Percentiles rank a stretch among this genome's conserved stretches.
phyloP scores from a whole-genome alignment of 2,329 filamentous ascomycete genomes.

The Taxawa tesnikishii region DNA sequence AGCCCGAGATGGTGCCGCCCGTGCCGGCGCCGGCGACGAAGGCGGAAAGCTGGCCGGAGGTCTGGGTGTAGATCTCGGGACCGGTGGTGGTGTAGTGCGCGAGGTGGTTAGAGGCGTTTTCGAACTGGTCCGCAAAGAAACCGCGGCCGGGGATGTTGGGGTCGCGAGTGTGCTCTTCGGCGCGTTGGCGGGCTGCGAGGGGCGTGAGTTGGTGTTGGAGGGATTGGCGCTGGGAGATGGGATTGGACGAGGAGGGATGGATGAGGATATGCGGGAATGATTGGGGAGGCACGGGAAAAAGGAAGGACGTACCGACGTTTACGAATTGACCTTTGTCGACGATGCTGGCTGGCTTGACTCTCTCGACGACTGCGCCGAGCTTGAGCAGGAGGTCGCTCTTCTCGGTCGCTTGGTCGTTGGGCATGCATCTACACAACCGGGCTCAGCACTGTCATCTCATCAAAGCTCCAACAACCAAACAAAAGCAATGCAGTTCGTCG shows the following conservation, averaged over 20 bases:
- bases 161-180: slow-evolving; percentile 56
- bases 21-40: slow-evolving; percentile 93
- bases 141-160: slow-evolving; percentile 54
- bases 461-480: too few species aligned
- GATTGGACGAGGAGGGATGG: too few species aligned
- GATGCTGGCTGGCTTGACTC: slow-evolving; percentile 82
- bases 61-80: slow-evolving; percentile 77
- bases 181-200: slow-evolving; percentile 67
- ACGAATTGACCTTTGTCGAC: slow-evolving; percentile 91
- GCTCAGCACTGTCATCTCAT: slow-evolving; percentile 6
- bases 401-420: slow-evolving; percentile 76
- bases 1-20: slow-evolving; percentile 82
- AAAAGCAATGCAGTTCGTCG: too few species aligned
- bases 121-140: slow-evolving; percentile 95
- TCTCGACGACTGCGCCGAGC: slow-evolving; percentile 84
- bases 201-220: too few species aligned
- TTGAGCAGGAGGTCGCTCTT: slow-evolving; percentile 83
- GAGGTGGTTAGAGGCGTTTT: slow-evolving; percentile 76
- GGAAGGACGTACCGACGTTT: too few species aligned
- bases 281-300: too few species aligned
- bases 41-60: slow-evolving; percentile 61
- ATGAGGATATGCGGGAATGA: too few species aligned
- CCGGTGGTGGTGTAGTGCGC: slow-evolving; percentile 77
- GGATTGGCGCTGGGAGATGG: too few species aligned
- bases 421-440: slow-evolving; percentile 61